Base-by-base conservation (phyloP, 108 stramenopile genomes). In the Skeletonema costatum region DNA sequence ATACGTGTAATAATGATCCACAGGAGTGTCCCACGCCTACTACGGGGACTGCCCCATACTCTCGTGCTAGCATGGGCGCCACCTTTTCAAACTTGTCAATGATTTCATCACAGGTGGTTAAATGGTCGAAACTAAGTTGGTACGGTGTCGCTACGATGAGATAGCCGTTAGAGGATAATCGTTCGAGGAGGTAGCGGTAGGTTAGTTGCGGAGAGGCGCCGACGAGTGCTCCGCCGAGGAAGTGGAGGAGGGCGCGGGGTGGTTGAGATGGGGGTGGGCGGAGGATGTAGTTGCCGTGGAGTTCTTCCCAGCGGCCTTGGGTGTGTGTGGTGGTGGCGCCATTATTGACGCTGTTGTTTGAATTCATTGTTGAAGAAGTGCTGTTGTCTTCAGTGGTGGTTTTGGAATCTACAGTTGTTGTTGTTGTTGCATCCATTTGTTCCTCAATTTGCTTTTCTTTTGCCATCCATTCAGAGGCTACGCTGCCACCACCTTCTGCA, bases 131-230 rank as follows among this genome's bases (percentile, higher is more conserved):
- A 65, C 87, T 87, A 50, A 98, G 72, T n/a, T 88, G 76, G 78
- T 94, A 97, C 2, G 98, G 98, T 32, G 98, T 98, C 0, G 98
- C 98, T 12, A 98, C 92, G 38, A 98, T 85, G 17, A 97, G 74
- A 74, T 90, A 98, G 12, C 95, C 95, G 65, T 88, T 73, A 21
- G 88, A 86, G 4, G 94, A 89, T 33, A 98, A 69, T 42, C 87
- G 76, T 78, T 96, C 95, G 76, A 96, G 63, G 68, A 96, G 9
- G 67, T 93, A 96, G 1, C 95, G 91, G 58, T 96, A 96, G 33
- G 92, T 85, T 38, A 98, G 74, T 51, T 97, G 93, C 3, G 97
- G 97, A 9, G 96, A 91, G 19, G 95, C 95, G 0, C 97, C 97
- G 13, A 97, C 87, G 35, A 98, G 71, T 17, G 97, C 98, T 3